phyloP scores from a whole-genome alignment of 495 filamentous ascomycete genomes.

The Parathielavia appendiculata region DNA sequence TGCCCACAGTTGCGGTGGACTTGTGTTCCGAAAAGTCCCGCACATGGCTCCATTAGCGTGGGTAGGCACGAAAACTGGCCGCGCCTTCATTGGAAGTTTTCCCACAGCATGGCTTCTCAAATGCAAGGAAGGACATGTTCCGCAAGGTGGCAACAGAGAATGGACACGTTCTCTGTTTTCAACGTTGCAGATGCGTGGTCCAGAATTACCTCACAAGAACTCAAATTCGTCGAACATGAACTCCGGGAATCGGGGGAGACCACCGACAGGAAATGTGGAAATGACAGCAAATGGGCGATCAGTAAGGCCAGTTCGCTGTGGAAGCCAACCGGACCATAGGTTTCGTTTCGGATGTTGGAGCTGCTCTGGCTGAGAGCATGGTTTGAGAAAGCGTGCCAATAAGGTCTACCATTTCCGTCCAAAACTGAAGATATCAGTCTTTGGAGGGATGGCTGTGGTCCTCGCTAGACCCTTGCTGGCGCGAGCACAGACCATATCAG shows the following conservation, averaged over 20 bases:
- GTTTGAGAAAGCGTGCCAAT: too few relatives aligned
- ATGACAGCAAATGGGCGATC: neutral
- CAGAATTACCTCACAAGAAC: conserved; percentile 27
- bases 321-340: neutral
- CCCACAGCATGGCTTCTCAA: conserved; percentile 7
- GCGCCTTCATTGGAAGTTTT: conserved; percentile 4
- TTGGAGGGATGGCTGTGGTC: too few relatives aligned
- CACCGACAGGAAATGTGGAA: neutral
- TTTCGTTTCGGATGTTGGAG: neutral
- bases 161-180: neutral
- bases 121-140: conserved; percentile 16
- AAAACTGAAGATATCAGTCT: too few relatives aligned
- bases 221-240: neutral
- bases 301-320: neutral
- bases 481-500: too few relatives aligned
- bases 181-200: neutral
- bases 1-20: neutral
- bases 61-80: conserved; percentile 22
- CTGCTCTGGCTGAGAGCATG: too few relatives aligned
- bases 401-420: too few relatives aligned
- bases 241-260: neutral
- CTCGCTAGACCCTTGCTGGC: too few relatives aligned
- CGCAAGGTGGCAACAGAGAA: neutral
- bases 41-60: conserved; percentile 17
- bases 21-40: conserved; percentile 29